These are phyloP conservation scores for Straminergon stramineum DNA, from an alignment of 225 moss, liverwort and hornwort genomes.

Conservation along the genomic window DNA sequence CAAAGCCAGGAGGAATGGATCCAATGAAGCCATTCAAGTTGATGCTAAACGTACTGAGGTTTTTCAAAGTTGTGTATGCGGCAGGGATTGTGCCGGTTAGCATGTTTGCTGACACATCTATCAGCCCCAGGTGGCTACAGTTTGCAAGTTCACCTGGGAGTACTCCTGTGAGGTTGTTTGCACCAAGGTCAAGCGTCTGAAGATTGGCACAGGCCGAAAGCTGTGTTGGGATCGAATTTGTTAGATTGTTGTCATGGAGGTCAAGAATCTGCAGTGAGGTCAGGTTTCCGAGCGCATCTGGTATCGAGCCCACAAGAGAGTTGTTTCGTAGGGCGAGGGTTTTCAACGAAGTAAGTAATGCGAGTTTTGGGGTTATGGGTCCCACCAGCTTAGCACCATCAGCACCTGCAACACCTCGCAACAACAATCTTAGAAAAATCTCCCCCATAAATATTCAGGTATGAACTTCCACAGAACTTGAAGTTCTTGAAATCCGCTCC, in stretches of 20 bases:
- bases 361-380: neutral
- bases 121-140: neutral
- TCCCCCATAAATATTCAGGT: neutral
- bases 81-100: neutral
- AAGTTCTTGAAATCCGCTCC: neutral
- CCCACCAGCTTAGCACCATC: neutral
- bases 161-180: neutral
- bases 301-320: neutral
- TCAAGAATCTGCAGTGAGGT: neutral
- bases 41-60: conserved; percentile 14
- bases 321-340: neutral
- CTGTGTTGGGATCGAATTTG: neutral
- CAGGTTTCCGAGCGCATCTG: neutral
- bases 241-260: neutral
- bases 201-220: neutral
- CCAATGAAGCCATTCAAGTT: conserved; percentile 10
- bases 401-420: neutral
- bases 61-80: neutral
- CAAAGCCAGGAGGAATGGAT: conserved; percentile 16
- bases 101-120: neutral
- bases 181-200: neutral
- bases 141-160: neutral
- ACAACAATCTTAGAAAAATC: neutral
- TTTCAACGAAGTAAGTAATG: neutral
- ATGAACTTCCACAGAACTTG: neutral